These are phyloP conservation scores for Fusarium incarnatum DNA, from an alignment of 2,329 filamentous ascomycete genomes.

Conservation along the genomic window DNA sequence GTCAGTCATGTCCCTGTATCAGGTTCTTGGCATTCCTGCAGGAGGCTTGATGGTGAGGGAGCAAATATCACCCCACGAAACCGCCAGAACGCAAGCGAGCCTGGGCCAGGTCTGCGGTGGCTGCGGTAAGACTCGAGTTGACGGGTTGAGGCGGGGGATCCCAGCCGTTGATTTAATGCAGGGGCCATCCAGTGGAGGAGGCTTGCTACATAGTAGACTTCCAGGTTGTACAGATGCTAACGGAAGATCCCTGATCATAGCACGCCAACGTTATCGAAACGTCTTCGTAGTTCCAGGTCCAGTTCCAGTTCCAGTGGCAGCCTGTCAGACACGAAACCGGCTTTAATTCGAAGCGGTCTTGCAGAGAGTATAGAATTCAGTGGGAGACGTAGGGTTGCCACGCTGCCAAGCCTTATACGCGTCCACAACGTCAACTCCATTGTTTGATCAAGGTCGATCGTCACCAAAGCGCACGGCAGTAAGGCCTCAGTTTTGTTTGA, in stretches of 20 bases:
- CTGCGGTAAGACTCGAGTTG: constrained; percentile 30
- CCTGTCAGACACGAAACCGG: constrained; percentile 23
- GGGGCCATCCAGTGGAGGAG: constrained; percentile 39
- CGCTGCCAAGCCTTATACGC: constrained; percentile 15
- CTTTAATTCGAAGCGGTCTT: constrained; percentile 19
- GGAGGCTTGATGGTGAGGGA: constrained; percentile 42
- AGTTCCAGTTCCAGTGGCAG: constrained; percentile 11
- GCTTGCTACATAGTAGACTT: background rate
- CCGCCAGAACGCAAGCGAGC: constrained; percentile 42
- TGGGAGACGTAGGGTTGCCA: constrained; percentile 20
- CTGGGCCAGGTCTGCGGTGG: constrained; percentile 41
- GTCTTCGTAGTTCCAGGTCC: background rate
- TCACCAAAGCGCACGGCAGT: constrained; percentile 11
- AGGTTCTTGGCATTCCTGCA: constrained; percentile 24
- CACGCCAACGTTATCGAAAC: constrained; percentile 35
- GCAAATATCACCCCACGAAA: constrained; percentile 46
- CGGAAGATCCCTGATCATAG: constrained; percentile 26
- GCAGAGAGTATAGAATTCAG: background rate
- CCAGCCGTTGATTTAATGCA: constrained; percentile 43
- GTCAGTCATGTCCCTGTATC: constrained; percentile 12
- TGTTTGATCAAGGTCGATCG: constrained; percentile 25
- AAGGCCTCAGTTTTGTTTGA: constrained; percentile 27
- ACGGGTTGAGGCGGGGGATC: constrained; percentile 40
- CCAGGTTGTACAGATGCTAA: background rate
- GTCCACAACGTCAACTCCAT: constrained; percentile 8